A percentile compares a stretch with the other conserved stretches of the same genome.
These are phyloP conservation scores for Fusarium pilosicola DNA, from an alignment of 2,329 filamentous ascomycete species.

Conservation along the genomic window DNA sequence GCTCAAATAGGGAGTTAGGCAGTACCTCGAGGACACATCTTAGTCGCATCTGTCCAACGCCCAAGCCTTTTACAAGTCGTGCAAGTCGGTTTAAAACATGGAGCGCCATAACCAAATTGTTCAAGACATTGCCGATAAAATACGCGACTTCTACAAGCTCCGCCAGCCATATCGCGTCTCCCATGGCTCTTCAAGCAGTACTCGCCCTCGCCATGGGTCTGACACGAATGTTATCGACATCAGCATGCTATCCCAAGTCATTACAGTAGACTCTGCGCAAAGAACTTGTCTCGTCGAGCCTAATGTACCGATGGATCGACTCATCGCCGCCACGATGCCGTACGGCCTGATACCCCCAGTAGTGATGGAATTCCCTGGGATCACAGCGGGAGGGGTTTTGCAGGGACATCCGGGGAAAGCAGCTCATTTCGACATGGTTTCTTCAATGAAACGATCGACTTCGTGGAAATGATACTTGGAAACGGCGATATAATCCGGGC, in stretches of 20 bases:
- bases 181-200: conserved; percentile 79
- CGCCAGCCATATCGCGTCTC: conserved; percentile 72
- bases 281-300: conserved; percentile 64
- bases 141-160: conserved; percentile 56
- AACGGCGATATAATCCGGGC: conserved; percentile 64
- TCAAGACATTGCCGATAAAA: conserved; percentile 54
- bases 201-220: conserved; percentile 58
- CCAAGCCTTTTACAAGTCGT: fast-evolving
- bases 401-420: conserved; percentile 74
- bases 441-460: conserved; percentile 71
- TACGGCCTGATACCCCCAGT: conserved; percentile 69
- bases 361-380: conserved; percentile 77
- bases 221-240: conserved; percentile 36
- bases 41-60: fast-evolving
- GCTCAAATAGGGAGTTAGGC: fast-evolving
- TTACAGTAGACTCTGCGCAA: conserved; percentile 4
- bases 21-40: fast-evolving
- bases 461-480: conserved; percentile 70
- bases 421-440: conserved; percentile 73
- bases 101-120: conserved; percentile 59
- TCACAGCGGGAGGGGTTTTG: conserved; percentile 75
- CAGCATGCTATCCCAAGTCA: conserved; percentile 24
- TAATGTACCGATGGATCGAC: conserved; percentile 74
- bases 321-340: conserved; percentile 66
- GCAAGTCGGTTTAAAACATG: conserved; percentile 44